Evolutionary conservation across 495 filamentous ascomycete genomes (phyloP).

Genomic region (Penicillium cinerascens): DNA sequence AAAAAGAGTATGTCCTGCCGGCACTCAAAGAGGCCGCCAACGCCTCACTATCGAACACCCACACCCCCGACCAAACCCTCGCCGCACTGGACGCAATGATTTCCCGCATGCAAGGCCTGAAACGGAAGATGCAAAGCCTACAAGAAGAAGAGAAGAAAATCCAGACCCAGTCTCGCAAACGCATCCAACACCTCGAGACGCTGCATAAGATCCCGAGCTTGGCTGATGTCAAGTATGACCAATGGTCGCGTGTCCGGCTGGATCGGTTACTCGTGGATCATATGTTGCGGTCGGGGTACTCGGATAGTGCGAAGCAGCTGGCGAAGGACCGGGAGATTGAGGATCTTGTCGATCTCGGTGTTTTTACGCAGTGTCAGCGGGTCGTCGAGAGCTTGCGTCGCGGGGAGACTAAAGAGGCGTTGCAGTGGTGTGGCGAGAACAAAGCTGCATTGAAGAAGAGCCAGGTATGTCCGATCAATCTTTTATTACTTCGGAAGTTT

Average conservation of each 20-base stretch:
- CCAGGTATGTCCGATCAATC: constrained; percentile 52
- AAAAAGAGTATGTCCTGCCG: constrained; percentile 64
- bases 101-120: constrained; percentile 73
- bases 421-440: constrained; percentile 90
- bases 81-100: constrained; percentile 81
- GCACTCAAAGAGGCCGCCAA: constrained; percentile 67
- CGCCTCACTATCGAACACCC: constrained; percentile 56
- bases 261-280: constrained; percentile 89
- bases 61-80: constrained; percentile 64
- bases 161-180: constrained; percentile 67
- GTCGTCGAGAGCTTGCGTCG: constrained; percentile 67
- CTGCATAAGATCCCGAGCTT: constrained; percentile 76
- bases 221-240: constrained; percentile 90
- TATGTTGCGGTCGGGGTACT: constrained; percentile 78
- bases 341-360: constrained; percentile 82
- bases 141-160: constrained; percentile 74
- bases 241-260: constrained; percentile 77
- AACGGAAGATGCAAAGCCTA: constrained; percentile 75
- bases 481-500: not conserved
- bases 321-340: constrained; percentile 68
- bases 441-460: constrained; percentile 81
- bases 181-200: constrained; percentile 74
- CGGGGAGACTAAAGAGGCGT: constrained; percentile 70
- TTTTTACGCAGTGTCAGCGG: constrained; percentile 76
- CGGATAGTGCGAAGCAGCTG: constrained; percentile 68